These are phyloP conservation scores for Gracilaria gracilis DNA, from an alignment of 23 red algal species.

Conservation along the genomic window DNA sequence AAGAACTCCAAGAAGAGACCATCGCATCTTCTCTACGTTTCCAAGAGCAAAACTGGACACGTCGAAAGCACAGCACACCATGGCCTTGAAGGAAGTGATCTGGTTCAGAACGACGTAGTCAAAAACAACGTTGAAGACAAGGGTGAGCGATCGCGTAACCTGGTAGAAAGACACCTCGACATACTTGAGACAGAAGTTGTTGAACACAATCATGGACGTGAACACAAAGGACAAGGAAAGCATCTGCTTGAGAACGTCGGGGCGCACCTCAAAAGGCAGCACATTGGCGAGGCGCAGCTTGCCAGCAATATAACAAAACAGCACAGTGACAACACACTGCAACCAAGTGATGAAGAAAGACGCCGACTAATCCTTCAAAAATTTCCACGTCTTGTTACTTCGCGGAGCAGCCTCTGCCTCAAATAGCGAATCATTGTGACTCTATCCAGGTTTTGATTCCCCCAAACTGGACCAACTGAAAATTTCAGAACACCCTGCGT, in stretches of 20 bases:
- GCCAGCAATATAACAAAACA: conserved; percentile 74
- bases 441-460: no score
- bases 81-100: conserved; percentile 82
- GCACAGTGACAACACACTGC: conserved; percentile 87
- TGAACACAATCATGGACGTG: conserved; percentile 90
- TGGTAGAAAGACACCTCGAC: conserved; percentile 98
- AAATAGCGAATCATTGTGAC: no score
- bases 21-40: conserved; percentile 91
- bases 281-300: conserved; percentile 59
- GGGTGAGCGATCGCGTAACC: conserved; percentile 93
- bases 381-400: no score
- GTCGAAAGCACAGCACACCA: conserved; percentile 83
- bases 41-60: conserved; percentile 82
- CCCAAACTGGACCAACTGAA: no score
- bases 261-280: conserved; percentile 82
- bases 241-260: no score
- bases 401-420: no score
- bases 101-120: conserved; percentile 90
- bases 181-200: conserved; percentile 96
- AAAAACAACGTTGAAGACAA: conserved; percentile 93
- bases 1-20: conserved; percentile 89
- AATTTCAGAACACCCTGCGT: no score
- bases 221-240: no score
- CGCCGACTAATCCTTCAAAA: conserved; percentile 74
- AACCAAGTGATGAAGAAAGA: conserved; percentile 97